These are phyloP conservation scores for Larix sibirica DNA, from an alignment of 83 land plant species.

Conservation along the genomic window DNA sequence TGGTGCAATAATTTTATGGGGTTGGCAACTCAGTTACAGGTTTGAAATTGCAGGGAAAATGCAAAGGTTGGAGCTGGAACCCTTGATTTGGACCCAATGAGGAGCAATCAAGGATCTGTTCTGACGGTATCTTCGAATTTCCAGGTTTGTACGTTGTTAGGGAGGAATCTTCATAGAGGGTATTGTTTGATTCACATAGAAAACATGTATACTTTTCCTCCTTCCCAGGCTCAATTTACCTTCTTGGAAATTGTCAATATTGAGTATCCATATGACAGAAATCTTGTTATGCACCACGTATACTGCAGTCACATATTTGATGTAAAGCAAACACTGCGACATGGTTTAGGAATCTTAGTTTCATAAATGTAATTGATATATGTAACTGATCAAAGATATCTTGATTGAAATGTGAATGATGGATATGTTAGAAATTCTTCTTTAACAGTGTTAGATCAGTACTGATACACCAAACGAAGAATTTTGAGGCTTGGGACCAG, in stretches of 20 bases:
- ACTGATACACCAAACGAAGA: too few relatives aligned
- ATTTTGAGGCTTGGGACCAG: too few relatives aligned
- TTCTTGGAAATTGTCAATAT: neutral
- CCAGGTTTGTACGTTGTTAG: slow-evolving; percentile 47
- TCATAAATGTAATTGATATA: neutral
- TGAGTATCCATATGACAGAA: neutral
- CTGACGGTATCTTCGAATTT: slow-evolving; percentile 92
- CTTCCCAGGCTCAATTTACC: neutral
- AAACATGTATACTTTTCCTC: neutral
- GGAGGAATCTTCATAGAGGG: neutral
- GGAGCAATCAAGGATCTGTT: slow-evolving; percentile 49
- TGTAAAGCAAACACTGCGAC: neutral
- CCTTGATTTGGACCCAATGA: slow-evolving; percentile 57
- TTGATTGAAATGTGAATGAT: neutral
- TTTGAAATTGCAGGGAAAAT: slow-evolving; percentile 50
- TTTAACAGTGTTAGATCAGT: too few relatives aligned
- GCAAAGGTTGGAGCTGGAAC: slow-evolving; percentile 28
- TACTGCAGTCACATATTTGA: neutral
- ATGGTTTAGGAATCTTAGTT: neutral
- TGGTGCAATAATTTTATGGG: too few relatives aligned
- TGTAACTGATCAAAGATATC: neutral
- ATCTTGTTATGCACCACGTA: neutral
- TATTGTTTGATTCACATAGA: neutral
- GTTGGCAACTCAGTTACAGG: neutral
- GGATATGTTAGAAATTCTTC: neutral